Base-by-base conservation (phyloP, 2,329 filamentous ascomycete genomes). In the Intubia oerlemansii region DNA sequence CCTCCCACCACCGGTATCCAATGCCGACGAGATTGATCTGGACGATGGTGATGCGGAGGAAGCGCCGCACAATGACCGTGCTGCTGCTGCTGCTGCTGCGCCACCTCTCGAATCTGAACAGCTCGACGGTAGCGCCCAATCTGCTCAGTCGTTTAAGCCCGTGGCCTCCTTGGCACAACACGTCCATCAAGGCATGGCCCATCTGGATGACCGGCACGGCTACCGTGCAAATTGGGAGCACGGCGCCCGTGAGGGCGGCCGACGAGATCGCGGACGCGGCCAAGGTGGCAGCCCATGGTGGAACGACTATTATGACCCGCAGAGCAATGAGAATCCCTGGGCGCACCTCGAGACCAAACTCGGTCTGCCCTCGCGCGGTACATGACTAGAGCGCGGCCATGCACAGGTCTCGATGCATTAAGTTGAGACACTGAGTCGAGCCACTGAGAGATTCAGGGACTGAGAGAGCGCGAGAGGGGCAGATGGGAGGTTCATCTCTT, bases 281-380 rank as follows among this genome's bases (percentile, higher is more conserved):
- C 13, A 10, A 7, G 11, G n/a, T 11, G 10, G 16, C 5, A 11
- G 10, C 10, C n/a, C 35, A 2, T 78, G 73, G 54, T 77, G 72
- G 47, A 51, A 59, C 22, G 67, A 58, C 20, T 79, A 77, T 45
- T 82, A 80, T 45, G 63, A 78, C 33, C 62, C 65, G 0, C 60
- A 56, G 33, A 77, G 72, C 35, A 66, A 79, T 39, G 59, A 71
- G 43, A 79, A 84, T 43, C 77, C 77, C 0, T 84, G 77, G 77
- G 62, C 57, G 28, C 46, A 43, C 7, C 47, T 73, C 13, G 67
- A 73, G 44, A 49, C 51, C 39, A 39, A 45, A 6, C 45, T 45
- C 15, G 56, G 57, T 0, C 37, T 71, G 26, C 38, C 47, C 9
- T 6, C 33, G 22, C 34, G 57, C 10, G 62, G 58, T 3, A 42